Evolutionary conservation across 1,284 basidiomycete species (phyloP).

Genomic region (Apiotrichum laibachii): DNA sequence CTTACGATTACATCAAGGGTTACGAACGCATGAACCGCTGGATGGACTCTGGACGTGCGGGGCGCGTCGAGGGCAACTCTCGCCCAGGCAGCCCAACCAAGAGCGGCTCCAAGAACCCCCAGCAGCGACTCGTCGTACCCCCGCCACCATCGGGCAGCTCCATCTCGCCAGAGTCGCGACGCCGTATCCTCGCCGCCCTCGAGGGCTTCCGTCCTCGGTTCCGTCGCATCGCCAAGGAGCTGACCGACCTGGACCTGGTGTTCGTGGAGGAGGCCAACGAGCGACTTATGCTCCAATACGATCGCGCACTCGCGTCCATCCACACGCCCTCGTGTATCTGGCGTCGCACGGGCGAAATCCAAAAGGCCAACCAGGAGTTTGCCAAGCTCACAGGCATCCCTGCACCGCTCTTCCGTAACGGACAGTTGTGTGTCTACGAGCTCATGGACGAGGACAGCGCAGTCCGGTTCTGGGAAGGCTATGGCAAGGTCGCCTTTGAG

Average conservation of each 20-base stretch:
- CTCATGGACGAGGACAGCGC: constrained; percentile 94
- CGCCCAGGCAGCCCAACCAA: constrained; percentile 17
- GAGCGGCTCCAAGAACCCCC: neutral
- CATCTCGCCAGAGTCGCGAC: constrained; percentile 79
- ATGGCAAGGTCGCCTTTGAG: constrained; percentile 91
- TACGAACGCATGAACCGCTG: constrained; percentile 83
- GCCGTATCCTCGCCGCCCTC: constrained; percentile 67
- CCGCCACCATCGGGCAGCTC: constrained; percentile 31
- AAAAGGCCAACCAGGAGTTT: constrained; percentile 89
- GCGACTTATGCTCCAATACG: constrained; percentile 89
- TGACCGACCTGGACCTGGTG: constrained; percentile 93
- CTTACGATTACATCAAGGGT: constrained; percentile 94
- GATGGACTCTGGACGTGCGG: constrained; percentile 68
- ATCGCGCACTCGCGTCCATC: constrained; percentile 91
- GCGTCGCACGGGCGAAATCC: constrained; percentile 96
- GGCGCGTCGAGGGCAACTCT: constrained; percentile 53
- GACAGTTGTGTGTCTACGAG: constrained; percentile 93
- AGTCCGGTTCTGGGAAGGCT: constrained; percentile 90
- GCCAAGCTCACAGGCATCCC: constrained; percentile 43
- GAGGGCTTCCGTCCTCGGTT: constrained; percentile 92
- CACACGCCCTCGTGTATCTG: constrained; percentile 95
- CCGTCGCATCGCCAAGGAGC: constrained; percentile 80
- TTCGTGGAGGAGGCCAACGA: constrained; percentile 98
- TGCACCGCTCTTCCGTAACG: constrained; percentile 52
- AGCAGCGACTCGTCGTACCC: constrained; percentile 3